A percentile compares a stretch with the other conserved stretches of the same genome.
These are phyloP conservation scores for Scheffersomyces quercinus DNA, from an alignment of 1,139 yeast genomes.

Conservation along the genomic window DNA sequence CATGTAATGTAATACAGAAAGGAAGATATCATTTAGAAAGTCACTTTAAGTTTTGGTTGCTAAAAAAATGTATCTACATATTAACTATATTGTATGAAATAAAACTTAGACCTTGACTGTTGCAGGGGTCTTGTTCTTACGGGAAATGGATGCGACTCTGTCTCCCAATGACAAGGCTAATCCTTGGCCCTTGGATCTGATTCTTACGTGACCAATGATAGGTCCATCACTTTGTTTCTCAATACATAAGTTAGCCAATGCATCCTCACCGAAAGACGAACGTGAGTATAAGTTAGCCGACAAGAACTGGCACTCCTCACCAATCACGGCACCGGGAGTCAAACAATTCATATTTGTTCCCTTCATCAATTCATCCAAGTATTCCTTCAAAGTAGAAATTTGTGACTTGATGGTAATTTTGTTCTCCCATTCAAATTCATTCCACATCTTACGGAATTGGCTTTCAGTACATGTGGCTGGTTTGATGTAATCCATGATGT, in stretches of 20 bases:
- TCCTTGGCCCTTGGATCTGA: constrained; percentile 97
- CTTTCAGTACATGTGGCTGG: constrained; percentile 90
- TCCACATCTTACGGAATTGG: constrained; percentile 97
- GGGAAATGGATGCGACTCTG: constrained; percentile 77
- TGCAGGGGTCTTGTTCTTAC: constrained; percentile 42
- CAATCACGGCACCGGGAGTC: constrained; percentile 86
- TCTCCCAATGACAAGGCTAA: constrained; percentile 94
- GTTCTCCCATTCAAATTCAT: constrained; percentile 99
- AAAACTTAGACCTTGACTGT: constrained; percentile 5
- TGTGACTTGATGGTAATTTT: constrained; percentile 86
- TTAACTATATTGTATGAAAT: neutral
- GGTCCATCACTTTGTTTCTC: constrained; percentile 77
- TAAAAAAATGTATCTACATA: constrained; percentile 7
- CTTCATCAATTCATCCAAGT: constrained; percentile 71
- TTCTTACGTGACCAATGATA: constrained; percentile 92
- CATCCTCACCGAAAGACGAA: constrained; percentile 96
- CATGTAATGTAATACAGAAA: neutral
- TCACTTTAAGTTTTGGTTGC: constrained; percentile 4
- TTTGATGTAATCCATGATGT: constrained; percentile 95
- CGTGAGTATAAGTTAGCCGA: constrained; percentile 93
- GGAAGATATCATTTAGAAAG: neutral
- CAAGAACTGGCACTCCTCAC: constrained; percentile 87
- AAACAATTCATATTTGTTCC: constrained; percentile 94
- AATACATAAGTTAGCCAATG: constrained; percentile 91
- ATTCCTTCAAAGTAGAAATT: constrained; percentile 69